Evolutionary conservation across 2,329 filamentous ascomycete species (phyloP).

Genomic region (Mollisia scopiformis): DNA sequence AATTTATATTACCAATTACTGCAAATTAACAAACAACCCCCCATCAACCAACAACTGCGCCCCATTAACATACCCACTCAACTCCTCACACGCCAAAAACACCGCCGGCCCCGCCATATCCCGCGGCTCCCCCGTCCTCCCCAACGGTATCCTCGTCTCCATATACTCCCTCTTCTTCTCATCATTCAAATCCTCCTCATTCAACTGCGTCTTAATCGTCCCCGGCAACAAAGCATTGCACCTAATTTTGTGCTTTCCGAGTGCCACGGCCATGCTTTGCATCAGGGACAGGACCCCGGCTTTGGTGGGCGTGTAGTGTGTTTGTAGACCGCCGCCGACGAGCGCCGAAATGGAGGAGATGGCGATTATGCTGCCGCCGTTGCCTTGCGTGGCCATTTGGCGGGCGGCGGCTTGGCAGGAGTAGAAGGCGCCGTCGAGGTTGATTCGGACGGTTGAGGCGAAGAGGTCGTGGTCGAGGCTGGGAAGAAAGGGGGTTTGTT

Average conservation of each 20-base stretch:
- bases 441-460: constrained; percentile 72
- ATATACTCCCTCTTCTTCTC: constrained; percentile 75
- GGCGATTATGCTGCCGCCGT: constrained; percentile 80
- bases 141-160: constrained; percentile 80
- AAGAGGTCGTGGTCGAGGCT: constrained; percentile 72
- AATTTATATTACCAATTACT: constrained; percentile 53
- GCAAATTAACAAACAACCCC: constrained; percentile 86
- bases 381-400: constrained; percentile 71
- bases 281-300: constrained; percentile 80
- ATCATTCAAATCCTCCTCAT: constrained; percentile 79
- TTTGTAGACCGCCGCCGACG: constrained; percentile 77
- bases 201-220: constrained; percentile 82
- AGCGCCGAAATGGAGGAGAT: constrained; percentile 75
- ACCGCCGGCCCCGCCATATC: constrained; percentile 85
- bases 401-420: constrained; percentile 81
- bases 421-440: constrained; percentile 89
- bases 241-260: constrained; percentile 75
- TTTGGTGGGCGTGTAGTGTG: constrained; percentile 89
- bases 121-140: constrained; percentile 69
- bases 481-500: too few species aligned
- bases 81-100: constrained; percentile 77
- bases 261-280: constrained; percentile 79
- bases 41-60: constrained; percentile 86
- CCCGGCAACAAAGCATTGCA: constrained; percentile 86
- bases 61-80: constrained; percentile 82